Evolutionary conservation across 2,329 filamentous ascomycete species (phyloP).

Genomic region (Nothophaeocryptopus gaeumannii): DNA sequence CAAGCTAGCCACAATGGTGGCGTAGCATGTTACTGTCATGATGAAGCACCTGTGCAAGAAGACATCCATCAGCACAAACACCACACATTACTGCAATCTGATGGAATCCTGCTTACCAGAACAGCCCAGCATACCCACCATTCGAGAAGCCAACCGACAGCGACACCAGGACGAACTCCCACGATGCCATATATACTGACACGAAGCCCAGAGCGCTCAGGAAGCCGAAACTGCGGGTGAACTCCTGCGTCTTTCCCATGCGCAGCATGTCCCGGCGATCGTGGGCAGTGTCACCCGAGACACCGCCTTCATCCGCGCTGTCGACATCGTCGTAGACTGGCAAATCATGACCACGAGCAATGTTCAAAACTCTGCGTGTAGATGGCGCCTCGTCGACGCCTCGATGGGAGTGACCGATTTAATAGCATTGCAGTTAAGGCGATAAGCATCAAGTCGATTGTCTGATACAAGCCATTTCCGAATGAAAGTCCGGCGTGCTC

Average conservation of each 20-base stretch:
- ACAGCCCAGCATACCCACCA: slow-evolving; percentile 17
- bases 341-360: too few species aligned
- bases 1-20: slow-evolving; percentile 19
- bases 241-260: slow-evolving; percentile 31
- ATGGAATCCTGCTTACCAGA: neutral
- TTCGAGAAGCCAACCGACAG: slow-evolving; percentile 24
- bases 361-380: too few species aligned
- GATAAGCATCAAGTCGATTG: too few species aligned
- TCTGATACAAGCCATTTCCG: too few species aligned
- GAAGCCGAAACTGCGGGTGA: slow-evolving; percentile 29
- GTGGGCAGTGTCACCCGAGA: slow-evolving; percentile 8
- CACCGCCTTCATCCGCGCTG: too few species aligned
- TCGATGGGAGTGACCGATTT: too few species aligned
- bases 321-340: too few species aligned
- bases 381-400: too few species aligned
- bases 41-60: slow-evolving; percentile 20
- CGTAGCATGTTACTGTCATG: slow-evolving; percentile 16
- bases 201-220: too few species aligned
- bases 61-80: too few species aligned
- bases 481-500: too few species aligned
- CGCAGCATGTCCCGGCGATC: slow-evolving; percentile 30
- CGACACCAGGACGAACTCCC: slow-evolving; percentile 33
- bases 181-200: slow-evolving; percentile 29
- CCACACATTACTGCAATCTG: neutral
- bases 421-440: too few species aligned